phyloP scores from a whole-genome alignment of 306 rosid genomes.

The Fagus sylvatica region DNA sequence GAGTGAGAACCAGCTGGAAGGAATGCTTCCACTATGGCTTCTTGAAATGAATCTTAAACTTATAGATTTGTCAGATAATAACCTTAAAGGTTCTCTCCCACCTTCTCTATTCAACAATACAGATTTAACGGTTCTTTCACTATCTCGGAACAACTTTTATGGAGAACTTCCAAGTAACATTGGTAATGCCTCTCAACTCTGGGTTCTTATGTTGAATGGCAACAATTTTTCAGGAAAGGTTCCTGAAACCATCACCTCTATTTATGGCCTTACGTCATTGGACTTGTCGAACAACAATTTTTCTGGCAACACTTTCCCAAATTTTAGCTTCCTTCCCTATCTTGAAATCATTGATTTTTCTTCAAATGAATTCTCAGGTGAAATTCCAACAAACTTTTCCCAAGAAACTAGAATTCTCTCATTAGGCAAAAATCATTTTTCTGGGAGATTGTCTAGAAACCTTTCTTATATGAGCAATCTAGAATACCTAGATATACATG shows the following conservation, averaged over 20 bases:
- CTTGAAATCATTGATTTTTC: conserved; percentile 26
- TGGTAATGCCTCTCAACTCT: conserved; percentile 17
- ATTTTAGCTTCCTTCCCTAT: background rate
- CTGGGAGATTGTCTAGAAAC: conserved; percentile 29
- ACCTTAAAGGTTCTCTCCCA: conserved; percentile 28
- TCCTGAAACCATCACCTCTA: conserved; percentile 23
- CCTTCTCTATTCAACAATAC: conserved; percentile 23
- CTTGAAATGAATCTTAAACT: conserved; percentile 28
- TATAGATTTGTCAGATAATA: conserved; percentile 31
- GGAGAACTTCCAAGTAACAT: conserved; percentile 30
- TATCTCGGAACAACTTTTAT: conserved; percentile 33
- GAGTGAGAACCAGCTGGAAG: conserved; percentile 33
- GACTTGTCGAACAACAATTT: conserved; percentile 31
- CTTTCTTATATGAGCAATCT: conserved; percentile 18
- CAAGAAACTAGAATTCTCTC: conserved; percentile 13
- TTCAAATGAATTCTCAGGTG: conserved; percentile 30
- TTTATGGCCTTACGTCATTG: conserved; percentile 22
- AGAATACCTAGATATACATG: conserved; percentile 25
- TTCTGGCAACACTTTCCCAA: conserved; percentile 20
- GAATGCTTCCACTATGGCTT: conserved; percentile 31
- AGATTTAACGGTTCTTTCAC: conserved; percentile 8
- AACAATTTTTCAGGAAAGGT: conserved; percentile 30
- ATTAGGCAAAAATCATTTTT: background rate
- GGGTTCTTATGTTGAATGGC: conserved; percentile 25
- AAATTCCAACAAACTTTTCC: conserved; percentile 25